Evolutionary conservation across 2,329 filamentous ascomycete genomes (phyloP).

Genomic region (Diaporthe citri): DNA sequence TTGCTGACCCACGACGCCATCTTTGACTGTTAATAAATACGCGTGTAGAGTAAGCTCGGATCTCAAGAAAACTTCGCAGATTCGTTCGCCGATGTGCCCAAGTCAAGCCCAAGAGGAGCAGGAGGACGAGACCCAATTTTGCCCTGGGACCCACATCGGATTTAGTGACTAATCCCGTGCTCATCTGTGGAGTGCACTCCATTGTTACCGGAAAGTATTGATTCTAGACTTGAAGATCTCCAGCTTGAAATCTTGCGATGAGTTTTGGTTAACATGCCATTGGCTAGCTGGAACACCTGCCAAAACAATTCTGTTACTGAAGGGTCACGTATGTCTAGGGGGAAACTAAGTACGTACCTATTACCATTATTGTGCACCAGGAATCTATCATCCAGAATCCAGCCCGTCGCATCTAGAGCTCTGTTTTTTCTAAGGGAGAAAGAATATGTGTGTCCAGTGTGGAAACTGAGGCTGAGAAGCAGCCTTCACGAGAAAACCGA

Average conservation of each 20-base stretch:
- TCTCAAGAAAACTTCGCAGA: not conserved
- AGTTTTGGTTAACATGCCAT: not conserved
- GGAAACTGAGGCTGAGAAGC: not conserved
- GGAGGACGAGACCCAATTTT: not conserved
- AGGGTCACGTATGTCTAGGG: not conserved
- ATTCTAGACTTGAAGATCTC: not conserved
- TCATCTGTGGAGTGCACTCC: not conserved
- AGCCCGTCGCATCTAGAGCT: rapidly evolving
- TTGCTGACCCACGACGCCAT: not conserved
- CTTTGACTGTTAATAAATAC: not conserved
- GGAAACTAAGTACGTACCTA: not conserved
- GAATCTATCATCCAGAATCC: not conserved
- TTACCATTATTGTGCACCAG: not conserved
- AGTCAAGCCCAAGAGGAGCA: not conserved
- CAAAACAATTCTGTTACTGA: not conserved
- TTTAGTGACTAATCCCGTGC: constrained; percentile 10
- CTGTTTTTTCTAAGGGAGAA: too few species aligned
- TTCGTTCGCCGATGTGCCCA: not conserved
- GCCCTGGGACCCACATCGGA: not conserved
- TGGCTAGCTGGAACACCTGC: not conserved
- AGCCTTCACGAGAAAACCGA: not conserved
- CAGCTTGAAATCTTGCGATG: too few species aligned
- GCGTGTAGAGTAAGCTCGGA: not conserved
- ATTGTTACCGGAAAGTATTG: not conserved
- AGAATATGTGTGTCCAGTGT: not conserved